Evolutionary conservation across 164 flowering plant species (phyloP), one percentile per base, ranked within the genome.

Genomic region (Chimonanthus praecox): DNA sequence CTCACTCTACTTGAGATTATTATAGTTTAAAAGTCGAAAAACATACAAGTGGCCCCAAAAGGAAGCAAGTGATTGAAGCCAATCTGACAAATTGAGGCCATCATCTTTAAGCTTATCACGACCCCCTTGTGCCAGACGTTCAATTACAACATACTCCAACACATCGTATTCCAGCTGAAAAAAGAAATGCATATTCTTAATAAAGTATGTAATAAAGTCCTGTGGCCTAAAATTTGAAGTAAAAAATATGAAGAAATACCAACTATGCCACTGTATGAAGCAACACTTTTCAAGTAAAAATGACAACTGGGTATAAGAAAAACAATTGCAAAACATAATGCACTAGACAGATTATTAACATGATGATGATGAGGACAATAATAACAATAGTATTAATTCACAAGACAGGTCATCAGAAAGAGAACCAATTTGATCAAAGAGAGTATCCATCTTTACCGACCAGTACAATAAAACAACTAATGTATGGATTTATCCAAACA

Each of bases 41-140:
- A 86, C 99, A 76, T 96, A 96, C 99, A 96, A 81, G 84, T 92
- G 98, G 47, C 99, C 99, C 99, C 99, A 96, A 81, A 96, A 96
- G 70, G 97, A 96, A 76, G 99, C 99, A 83, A 96, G 78, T 21
- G 97, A 96, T 71, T 94, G 99, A 74, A 96, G 99, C 99, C 99
- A 96, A 75, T 96, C 99, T 5, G 98, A 94, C 80, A 96, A 79
- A 82, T 96, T 96, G 72, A 96, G 88, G 70, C 99, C 99, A 82
- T 96, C 98, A 64, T 94, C 99, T 80, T 96, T 96, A 16, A 96
- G 85, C 80, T 96, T 96, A 68, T 92, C 97, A 47, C 99, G 97
- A 7, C 98, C 98, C 20, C 85, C 88, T 87, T 90, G 98, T 58
- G 92, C 97, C 84, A 96, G 81, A 5, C 98, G 94, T 83, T 96